Conservation (phyloP, 2,329 filamentous ascomycete genomes). For the Chaetomiaceae sp. region DNA sequence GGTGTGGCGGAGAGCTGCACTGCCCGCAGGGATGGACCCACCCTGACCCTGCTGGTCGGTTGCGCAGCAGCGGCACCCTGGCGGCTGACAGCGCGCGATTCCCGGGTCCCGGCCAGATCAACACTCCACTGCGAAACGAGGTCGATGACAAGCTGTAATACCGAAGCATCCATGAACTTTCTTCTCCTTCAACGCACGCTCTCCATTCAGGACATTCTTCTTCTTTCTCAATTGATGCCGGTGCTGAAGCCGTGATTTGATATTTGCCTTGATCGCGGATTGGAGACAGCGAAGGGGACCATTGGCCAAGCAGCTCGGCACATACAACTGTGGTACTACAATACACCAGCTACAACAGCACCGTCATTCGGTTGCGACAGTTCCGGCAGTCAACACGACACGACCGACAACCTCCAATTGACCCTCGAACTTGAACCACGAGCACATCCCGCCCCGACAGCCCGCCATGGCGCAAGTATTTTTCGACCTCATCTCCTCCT, state of each 20-base stretch:
- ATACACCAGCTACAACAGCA: neutral
- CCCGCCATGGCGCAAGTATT: slow-evolving; percentile 72
- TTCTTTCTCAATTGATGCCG: neutral
- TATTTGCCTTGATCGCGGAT: too few relatives aligned
- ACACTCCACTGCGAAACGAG: neutral
- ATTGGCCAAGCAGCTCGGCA: too few relatives aligned
- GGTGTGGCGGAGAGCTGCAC: too few relatives aligned
- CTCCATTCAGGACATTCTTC: neutral
- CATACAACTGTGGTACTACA: neutral
- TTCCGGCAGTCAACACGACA: neutral
- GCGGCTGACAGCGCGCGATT: neutral
- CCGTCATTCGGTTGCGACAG: neutral
- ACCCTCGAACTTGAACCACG: neutral
- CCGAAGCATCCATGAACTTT: too few relatives aligned
- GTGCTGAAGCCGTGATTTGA: too few relatives aligned
- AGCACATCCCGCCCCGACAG: neutral
- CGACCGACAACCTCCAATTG: neutral
- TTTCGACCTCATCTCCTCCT: slow-evolving; percentile 82
- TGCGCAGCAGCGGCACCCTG: slow-evolving; percentile 1
- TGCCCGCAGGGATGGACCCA: neutral
- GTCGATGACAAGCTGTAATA: neutral
- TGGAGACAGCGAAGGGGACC: too few relatives aligned
- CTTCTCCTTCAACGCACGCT: too few relatives aligned
- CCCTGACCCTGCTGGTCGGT: neutral
- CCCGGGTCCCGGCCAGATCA: neutral